These are phyloP conservation scores for Cladophialophora yegresii DNA, from an alignment of 2,329 filamentous ascomycete genomes.

Conservation along the genomic window DNA sequence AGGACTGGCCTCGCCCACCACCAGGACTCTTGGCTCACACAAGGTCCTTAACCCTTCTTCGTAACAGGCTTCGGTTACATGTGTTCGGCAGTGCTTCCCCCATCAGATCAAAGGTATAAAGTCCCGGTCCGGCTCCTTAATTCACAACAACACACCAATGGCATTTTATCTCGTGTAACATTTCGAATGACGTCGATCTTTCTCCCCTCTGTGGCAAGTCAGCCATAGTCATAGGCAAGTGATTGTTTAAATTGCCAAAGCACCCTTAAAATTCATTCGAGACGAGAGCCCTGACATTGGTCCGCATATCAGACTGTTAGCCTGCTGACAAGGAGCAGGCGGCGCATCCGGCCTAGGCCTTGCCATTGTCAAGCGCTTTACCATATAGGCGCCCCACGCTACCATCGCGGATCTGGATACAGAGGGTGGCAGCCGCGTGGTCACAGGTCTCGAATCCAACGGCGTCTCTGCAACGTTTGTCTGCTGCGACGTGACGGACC, in stretches of 20 bases:
- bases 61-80: neutral
- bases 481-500: conserved; percentile 38
- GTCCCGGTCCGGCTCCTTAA: neutral
- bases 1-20: neutral
- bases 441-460: neutral
- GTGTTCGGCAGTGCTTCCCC: neutral
- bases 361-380: conserved; percentile 43
- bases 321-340: conserved; percentile 5
- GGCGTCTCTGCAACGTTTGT: conserved; percentile 37
- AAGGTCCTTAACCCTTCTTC: neutral
- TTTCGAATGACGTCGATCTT: conserved; percentile 9
- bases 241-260: neutral
- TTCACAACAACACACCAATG: neutral
- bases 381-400: conserved; percentile 46
- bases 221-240: conserved; percentile 26
- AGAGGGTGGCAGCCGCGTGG: neutral
- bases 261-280: neutral
- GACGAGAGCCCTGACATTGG: neutral
- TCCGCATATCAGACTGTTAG: neutral
- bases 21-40: neutral
- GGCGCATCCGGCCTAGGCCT: conserved; percentile 45
- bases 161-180: neutral
- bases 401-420: conserved; percentile 41
- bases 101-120: neutral
- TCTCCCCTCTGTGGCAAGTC: conserved; percentile 18